Evolutionary conservation across 352 stramenopile species (phyloP), one percentile per base, ranked within the genome.

Genomic region (Salisapilia sapeloensis): DNA sequence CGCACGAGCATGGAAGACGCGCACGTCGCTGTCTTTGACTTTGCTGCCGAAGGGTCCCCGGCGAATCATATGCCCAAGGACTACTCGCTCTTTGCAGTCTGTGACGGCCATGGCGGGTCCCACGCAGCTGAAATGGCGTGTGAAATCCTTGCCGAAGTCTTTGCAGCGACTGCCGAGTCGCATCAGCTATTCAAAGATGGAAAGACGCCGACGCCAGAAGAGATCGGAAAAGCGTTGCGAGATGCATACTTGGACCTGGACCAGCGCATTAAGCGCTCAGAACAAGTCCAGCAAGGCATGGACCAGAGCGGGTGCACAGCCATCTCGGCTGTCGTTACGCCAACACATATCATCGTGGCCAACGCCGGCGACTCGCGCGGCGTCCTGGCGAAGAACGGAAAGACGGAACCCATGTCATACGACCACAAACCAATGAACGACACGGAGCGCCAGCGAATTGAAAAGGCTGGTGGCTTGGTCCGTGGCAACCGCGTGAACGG

Each of bases 401-500:
- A 34, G 6, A 70, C 56, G 1, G 51, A 87, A 13, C 60, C 72
- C 18, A 83, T 93, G 58, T 92, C 75, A 14, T 80, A 65, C 29
- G 85, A 96, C 50, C 85, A 95, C 61, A 95, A 95, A 44, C 83
- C 83, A 14, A 76, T 80, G 40, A 91, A 94, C 40, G 60, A 84
- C 2, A 52, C 32, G 7, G 70, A 90, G 27, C 57, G 61, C 12
- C 52, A 44, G 27, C 63, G 75, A 4, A 90, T 90, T 32, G 55
- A 83, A 27, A 61, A 64, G 9, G 75, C 71, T 7, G 70, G 74
- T 7, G 67, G 71, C 21, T 53, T 74, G 26, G 67, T 87, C 36
- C 61, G 65, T 15, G 60, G 56, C 43, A 84, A 85, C 54, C 65
- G 71, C 21, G 71, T 87, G 18, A 87, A 87, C 27, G 75, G 75